Conservation (phyloP, 495 filamentous ascomycete species). For the Evansstolkia leycettana region DNA sequence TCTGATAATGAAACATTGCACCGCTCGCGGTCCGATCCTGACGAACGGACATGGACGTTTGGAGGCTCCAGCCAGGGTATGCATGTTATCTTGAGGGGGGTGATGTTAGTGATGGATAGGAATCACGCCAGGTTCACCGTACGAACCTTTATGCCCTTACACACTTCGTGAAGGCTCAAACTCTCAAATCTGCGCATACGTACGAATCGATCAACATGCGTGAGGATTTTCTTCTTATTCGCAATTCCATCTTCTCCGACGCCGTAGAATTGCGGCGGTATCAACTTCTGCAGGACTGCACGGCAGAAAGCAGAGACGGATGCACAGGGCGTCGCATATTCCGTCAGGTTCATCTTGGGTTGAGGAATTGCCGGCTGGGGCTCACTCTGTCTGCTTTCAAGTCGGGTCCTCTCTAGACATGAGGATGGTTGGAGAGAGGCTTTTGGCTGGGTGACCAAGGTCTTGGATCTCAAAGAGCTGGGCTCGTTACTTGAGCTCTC, state of each 20-base stretch:
- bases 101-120: not conserved
- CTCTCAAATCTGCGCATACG: slow-evolving; percentile 68
- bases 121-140: not conserved
- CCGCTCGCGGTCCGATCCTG: not conserved
- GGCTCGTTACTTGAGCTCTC: slow-evolving; percentile 1
- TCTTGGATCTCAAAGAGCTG: slow-evolving; percentile 10
- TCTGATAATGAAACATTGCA: slow-evolving; percentile 61
- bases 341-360: slow-evolving; percentile 38
- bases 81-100: slow-evolving; percentile 37
- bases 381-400: not conserved
- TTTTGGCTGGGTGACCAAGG: slow-evolving; percentile 19
- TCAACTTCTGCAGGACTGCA: slow-evolving; percentile 57
- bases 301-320: slow-evolving; percentile 82
- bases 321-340: slow-evolving; percentile 56
- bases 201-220: slow-evolving; percentile 65
- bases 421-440: slow-evolving; percentile 1
- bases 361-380: not conserved
- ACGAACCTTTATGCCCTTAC: slow-evolving; percentile 62
- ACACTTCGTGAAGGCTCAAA: slow-evolving; percentile 65
- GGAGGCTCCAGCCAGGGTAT: slow-evolving; percentile 64
- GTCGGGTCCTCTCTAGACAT: not conserved
- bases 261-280: slow-evolving; percentile 72
- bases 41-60: slow-evolving; percentile 7
- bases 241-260: slow-evolving; percentile 29
- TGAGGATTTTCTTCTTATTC: slow-evolving; percentile 50